Evolutionary conservation across 352 stramenopile species (phyloP), one percentile per base, ranked within the genome.

Genomic region (Halophytophthora polymorphica): DNA sequence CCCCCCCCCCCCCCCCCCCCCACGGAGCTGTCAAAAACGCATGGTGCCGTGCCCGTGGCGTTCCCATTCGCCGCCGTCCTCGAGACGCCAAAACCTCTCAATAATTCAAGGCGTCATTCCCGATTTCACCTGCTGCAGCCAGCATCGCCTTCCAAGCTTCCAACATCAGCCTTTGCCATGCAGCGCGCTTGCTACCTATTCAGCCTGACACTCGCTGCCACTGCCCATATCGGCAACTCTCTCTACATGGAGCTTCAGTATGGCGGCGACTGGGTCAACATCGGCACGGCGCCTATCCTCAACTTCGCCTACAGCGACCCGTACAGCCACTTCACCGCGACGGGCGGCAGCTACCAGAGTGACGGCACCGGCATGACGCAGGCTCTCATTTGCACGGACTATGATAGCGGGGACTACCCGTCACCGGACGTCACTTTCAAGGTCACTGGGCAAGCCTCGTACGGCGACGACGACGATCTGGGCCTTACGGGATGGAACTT

Each of bases 401-500:
- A 35, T 19, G 21, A 35, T 21, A 17, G 18, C 21, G 41, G 21
- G 5, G 14, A 28, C 22, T 35, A 21, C n/a, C 41, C 41, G 13
- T 4, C 19, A 10, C 13, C 25, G 11, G 25, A 53, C 23, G 36
- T 53, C 10, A 37, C 35, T 5, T 53, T 53, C 35, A 19, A 19
- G 7, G 28, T 53, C 35, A 45, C 46, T 0, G 46, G 19, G 11
- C 35, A 53, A 22, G 46, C 46, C 11, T 17, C 25, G 35, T 53
- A 53, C 36, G 46, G 36, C 22, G 19, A 39, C 6, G 46, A 37
- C 17, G 7, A 19, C 6, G 21, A 19, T 22, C n/a, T 39, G 3
- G n/a, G 25, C 5, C 21, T 53, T 11, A 45, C 35, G 2, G 46
- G 46, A 11, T 53, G 46, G 46, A 53, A 53, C 46, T 53, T 53